Evolutionary conservation across 192 early-diverging fungal genomes (phyloP), one percentile per base, ranked within the genome.

Genomic region (Coemansia sp.): DNA sequence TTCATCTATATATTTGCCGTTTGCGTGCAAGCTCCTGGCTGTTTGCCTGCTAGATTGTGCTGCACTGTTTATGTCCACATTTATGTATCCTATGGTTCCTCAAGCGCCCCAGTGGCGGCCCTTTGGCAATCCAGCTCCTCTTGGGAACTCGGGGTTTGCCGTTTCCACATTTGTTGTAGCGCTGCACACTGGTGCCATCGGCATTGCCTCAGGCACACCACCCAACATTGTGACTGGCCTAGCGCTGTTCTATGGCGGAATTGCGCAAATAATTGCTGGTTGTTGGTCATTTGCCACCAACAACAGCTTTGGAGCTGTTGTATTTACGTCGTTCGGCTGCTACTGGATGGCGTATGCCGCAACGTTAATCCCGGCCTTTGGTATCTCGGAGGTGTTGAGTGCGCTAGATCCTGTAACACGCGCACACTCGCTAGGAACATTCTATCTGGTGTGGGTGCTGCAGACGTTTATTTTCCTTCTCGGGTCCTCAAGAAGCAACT

Each of bases 271-370:
- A 12, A 12, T 71, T 13, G 74, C 74, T 0, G 74, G 74, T 26
- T 61, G 64, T 3, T 76, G 74, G 74, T 57, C 74, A 6, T 76
- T 76, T 61, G 68, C 68, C 9, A 64, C 68, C 1, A 70, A 71
- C 57, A 70, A 58, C 47, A 56, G 52, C 18, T 76, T 71, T 59
- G 74, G 68, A n/a, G 74, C 68, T 0, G 64, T 71, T 2, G 68
- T 76, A 2, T 76, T 76, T 19, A 76, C 64, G 0, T 70, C 68
- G n/a, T 76, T 71, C 35, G 81, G 83, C 23, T 76, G 81, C 58
- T 86, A 83, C 73, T 82, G 85, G 85, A 72, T 86, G 55, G 74
- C 78, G 9, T 83, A 83, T 41, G 76, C 84, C 3, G 80, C 84
- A 2, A 62, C 65, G 18, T 57, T 83, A 32, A 81, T 85, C 29